Evolutionary conservation across 352 stramenopile genomes (phyloP).

Genomic region (Phytophthora pseudosyringae): DNA sequence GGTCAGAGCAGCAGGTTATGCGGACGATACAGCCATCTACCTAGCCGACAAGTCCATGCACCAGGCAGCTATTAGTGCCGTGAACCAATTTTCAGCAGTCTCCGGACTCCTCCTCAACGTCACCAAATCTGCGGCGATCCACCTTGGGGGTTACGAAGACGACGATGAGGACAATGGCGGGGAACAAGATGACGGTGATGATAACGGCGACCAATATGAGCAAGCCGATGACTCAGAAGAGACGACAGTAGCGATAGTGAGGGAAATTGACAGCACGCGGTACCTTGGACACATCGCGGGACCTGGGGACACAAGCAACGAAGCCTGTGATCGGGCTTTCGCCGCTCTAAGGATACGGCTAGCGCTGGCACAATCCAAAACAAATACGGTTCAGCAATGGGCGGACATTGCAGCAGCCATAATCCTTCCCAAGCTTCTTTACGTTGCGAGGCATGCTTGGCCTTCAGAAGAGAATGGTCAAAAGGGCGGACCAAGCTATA

Average conservation of each 20-base stretch:
- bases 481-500: background rate
- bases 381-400: conserved; percentile 5
- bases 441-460: conserved; percentile 9
- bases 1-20: no score
- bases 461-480: background rate
- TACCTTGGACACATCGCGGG: conserved; percentile 1
- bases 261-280: background rate
- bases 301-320: background rate
- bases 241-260: no score
- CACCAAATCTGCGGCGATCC: background rate
- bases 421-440: conserved; percentile 4
- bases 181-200: no score
- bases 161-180: no score
- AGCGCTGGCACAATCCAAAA: conserved; percentile 1
- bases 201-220: no score
- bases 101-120: conserved; percentile 4
- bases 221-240: no score
- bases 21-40: conserved; percentile 8
- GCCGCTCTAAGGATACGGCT: background rate
- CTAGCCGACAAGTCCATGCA: background rate
- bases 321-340: conserved; percentile 1
- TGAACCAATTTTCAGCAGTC: background rate
- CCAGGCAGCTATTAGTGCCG: background rate
- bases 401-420: background rate
- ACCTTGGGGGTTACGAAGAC: no score